Evolutionary conservation across 2,329 filamentous ascomycete species (phyloP).

Genomic region (Ophiostoma perfectum): DNA sequence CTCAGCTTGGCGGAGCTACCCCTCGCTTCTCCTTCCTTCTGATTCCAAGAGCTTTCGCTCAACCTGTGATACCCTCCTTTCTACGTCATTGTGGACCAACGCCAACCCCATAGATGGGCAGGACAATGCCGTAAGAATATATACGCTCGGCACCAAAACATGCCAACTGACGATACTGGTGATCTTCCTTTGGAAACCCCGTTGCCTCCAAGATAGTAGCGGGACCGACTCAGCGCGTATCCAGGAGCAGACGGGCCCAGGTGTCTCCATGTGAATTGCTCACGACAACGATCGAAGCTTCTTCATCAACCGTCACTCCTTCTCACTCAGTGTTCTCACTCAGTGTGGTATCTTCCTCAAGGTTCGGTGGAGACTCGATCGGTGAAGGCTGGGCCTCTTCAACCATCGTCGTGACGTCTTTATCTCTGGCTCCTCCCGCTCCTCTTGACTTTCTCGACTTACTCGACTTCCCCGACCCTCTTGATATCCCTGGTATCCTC

Average conservation of each 20-base stretch:
- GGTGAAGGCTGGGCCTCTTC: slow-evolving; percentile 14
- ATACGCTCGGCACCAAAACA: slow-evolving; percentile 3
- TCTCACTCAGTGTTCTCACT: neutral
- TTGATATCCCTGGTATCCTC: neutral
- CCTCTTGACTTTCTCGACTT: neutral
- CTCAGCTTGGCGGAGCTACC: neutral
- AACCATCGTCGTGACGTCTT: slow-evolving; percentile 15
- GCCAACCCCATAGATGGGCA: neutral
- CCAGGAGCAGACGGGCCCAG: neutral
- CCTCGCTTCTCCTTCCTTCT: neutral
- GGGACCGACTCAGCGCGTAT: neutral
- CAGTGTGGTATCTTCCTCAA: neutral
- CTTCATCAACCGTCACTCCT: neutral
- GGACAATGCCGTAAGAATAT: neutral
- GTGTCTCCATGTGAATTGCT: neutral
- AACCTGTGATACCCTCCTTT: neutral
- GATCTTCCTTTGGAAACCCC: neutral
- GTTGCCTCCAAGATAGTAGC: neutral
- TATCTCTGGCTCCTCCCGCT: neutral
- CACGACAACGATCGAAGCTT: neutral
- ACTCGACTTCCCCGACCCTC: neutral
- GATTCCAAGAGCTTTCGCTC: neutral
- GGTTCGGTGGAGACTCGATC: slow-evolving; percentile 5
- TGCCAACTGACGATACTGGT: neutral
- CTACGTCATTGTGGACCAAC: slow-evolving; percentile 10